Conservation (phyloP, 148 eudicot genomes). For the Rhododendron henanense region DNA sequence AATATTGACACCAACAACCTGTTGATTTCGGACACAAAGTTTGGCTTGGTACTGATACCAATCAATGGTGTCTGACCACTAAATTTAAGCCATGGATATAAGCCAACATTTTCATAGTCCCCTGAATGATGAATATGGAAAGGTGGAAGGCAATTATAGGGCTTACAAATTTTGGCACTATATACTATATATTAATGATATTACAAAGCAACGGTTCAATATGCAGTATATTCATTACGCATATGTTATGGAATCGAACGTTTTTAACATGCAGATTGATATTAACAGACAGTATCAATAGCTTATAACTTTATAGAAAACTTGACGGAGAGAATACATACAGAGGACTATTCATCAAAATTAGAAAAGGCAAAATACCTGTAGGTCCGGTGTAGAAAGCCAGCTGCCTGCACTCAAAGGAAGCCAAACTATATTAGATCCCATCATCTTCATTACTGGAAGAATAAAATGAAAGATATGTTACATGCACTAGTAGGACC, state of each 20-base stretch:
- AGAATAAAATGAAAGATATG: not conserved
- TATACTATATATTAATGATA: not conserved
- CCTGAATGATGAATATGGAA: not conserved
- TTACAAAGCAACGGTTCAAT: not conserved
- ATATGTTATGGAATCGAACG: not conserved
- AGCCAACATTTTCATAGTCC: not conserved
- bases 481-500: not conserved
- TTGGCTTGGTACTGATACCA: not conserved
- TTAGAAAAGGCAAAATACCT: conserved; percentile 13
- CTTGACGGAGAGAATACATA: not conserved
- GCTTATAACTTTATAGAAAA: not conserved
- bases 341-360: not conserved
- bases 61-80: not conserved
- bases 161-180: not conserved
- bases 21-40: not conserved
- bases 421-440: not conserved
- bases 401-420: conserved; percentile 32
- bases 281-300: not conserved
- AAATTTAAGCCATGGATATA: not conserved
- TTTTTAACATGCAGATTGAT: not conserved
- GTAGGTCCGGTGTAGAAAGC: conserved; percentile 39
- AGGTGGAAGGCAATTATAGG: not conserved
- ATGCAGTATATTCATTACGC: not conserved
- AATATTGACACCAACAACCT: not conserved
- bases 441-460: not conserved